A percentile compares a stretch with the other conserved stretches of the same genome.
Evolutionary conservation across 176 grass and related monocot genomes (phyloP).

Genomic region (Carex pumila): DNA sequence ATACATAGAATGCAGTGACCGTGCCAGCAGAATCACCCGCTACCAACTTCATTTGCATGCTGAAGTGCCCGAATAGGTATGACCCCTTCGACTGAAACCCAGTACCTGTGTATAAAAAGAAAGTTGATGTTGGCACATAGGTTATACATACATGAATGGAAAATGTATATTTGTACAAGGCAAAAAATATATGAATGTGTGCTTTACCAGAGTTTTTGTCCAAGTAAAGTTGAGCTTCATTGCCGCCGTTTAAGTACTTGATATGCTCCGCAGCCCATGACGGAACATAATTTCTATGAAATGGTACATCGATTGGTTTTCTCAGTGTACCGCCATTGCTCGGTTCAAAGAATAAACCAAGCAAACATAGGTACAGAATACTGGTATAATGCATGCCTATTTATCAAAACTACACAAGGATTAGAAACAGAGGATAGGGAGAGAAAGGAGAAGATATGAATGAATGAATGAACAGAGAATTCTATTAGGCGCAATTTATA

Average conservation of each 20-base stretch:
- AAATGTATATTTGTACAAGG: neutral
- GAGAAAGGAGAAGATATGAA: neutral
- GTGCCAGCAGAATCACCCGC: conserved; percentile 70
- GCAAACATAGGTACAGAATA: neutral
- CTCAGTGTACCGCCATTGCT: conserved; percentile 17
- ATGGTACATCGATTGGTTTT: conserved; percentile 60
- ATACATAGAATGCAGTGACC: conserved; percentile 70
- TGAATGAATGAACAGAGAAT: neutral
- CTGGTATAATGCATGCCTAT: neutral
- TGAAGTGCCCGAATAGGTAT: conserved; percentile 81
- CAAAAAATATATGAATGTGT: neutral
- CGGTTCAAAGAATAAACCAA: neutral
- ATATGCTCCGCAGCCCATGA: conserved; percentile 81
- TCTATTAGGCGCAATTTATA: neutral
- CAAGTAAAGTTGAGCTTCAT: conserved; percentile 57
- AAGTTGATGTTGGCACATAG: neutral
- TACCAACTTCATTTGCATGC: conserved; percentile 90
- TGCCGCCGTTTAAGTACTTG: conserved; percentile 47
- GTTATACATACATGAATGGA: neutral
- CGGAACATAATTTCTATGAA: conserved; percentile 68
- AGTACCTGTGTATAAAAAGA: conserved; percentile 19
- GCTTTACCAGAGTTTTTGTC: conserved; percentile 45
- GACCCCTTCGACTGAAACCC: conserved; percentile 74
- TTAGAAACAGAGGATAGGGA: neutral
- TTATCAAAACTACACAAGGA: neutral